phyloP scores from a whole-genome alignment of 257 asterid genomes.

The Striga asiatica region DNA sequence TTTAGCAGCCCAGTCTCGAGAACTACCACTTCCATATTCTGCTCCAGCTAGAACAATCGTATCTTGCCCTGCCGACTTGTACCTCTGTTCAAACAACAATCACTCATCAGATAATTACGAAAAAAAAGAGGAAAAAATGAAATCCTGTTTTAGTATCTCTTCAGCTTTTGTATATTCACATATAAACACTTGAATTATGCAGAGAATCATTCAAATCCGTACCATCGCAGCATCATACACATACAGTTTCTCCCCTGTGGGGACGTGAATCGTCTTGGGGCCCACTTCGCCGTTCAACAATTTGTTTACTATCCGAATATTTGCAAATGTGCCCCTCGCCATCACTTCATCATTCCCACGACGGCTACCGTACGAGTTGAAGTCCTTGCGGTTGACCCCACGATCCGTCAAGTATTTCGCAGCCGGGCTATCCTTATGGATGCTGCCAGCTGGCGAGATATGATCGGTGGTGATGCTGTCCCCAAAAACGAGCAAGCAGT shows the following conservation, averaged over 20 bases:
- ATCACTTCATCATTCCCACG: slow-evolving; percentile 95
- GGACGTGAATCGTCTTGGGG: slow-evolving; percentile 84
- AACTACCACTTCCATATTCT: slow-evolving; percentile 97
- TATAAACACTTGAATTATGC: not conserved
- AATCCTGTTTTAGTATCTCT: not conserved
- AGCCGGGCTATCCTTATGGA: slow-evolving; percentile 89
- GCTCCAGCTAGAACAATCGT: slow-evolving; percentile 89
- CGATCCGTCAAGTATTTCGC: slow-evolving; percentile 73
- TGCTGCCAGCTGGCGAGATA: slow-evolving; percentile 95
- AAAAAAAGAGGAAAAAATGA: not conserved
- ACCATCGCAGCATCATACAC: slow-evolving; percentile 93
- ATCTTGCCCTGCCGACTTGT: slow-evolving; percentile 66
- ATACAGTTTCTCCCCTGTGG: slow-evolving; percentile 68
- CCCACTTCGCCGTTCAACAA: slow-evolving; percentile 81
- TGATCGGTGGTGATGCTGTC: slow-evolving; percentile 97
- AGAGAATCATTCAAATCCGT: not conserved
- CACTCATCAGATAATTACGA: not conserved
- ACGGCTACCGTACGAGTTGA: slow-evolving; percentile 92
- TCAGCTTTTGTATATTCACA: not conserved
- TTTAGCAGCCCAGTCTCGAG: slow-evolving; percentile 99
- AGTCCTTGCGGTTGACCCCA: slow-evolving; percentile 84
- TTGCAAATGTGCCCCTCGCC: slow-evolving; percentile 97
- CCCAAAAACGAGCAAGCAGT: slow-evolving; percentile 76
- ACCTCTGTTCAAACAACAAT: slow-evolving; percentile 57
- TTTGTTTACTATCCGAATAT: slow-evolving; percentile 75